Base-by-base conservation (phyloP, 73 alveolate genomes). In the Diophrys appendiculata region DNA sequence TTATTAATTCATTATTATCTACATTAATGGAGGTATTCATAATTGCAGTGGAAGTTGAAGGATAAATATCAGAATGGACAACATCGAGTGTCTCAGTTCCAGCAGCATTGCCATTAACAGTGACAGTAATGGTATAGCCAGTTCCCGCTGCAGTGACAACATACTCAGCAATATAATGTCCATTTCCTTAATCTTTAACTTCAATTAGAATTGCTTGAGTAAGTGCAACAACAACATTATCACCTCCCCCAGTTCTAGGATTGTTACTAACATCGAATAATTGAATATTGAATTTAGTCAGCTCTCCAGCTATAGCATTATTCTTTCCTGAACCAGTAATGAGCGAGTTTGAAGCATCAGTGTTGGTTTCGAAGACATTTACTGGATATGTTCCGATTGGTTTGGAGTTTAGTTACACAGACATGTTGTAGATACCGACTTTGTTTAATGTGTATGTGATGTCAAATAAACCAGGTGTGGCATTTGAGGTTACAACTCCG, bases 171-270 rank as follows among this genome's bases (percentile, higher is more conserved):
- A 27, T 74, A 76, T 87, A 87, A 56, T 88, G 80, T 28, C 94
- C 94, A 68, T 87, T 88, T n/a, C 0, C 24, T 26, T 87, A 33
- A 68, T 87, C 94, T 33, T 29, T 73, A 18, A 87, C 77, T 68
- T 83, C 86, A 0, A 72, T 53, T 43, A 18, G 18, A 43, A 11
- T 43, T 1, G 80, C 35, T 5, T 31, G 0, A 23, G 35, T 26
- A 24, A 87, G 24, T 0, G 84, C 75, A 0, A 79, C 90, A 1
- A 76, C 32, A 2, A 87, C 85, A 24, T 52, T 55, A 33, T 87
- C 94, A 24, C 94, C 94, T 2, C 94, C 94, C 22, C 43, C 33
- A 29, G 80, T 43, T 52, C 84, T 73, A 29, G 70, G 27, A 65
- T 87, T 87, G 64, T 70, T 77, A 65, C 82, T 79, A 29, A 76